phyloP scores from a whole-genome alignment of 805 yeast genomes.

The Cyberlindnera suaveolens region DNA sequence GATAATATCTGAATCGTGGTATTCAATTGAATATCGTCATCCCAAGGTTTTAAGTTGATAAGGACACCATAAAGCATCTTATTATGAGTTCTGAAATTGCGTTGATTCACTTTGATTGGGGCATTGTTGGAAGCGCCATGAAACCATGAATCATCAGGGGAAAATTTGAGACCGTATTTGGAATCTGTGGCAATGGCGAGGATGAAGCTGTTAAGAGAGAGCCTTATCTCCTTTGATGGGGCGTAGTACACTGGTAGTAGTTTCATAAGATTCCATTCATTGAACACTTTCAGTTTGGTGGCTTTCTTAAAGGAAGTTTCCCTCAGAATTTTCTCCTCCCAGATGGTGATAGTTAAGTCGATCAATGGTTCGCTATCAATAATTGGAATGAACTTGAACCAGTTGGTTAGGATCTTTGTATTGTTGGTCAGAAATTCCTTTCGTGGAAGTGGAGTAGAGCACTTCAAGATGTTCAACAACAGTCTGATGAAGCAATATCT shows the following conservation, averaged over 20 bases:
- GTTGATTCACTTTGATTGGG: conserved; percentile 40
- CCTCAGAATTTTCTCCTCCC: conserved; percentile 44
- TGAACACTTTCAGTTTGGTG: conserved; percentile 69
- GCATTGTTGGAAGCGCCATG: conserved; percentile 21
- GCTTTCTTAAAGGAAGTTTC: conserved; percentile 60
- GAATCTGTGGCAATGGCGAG: conserved; percentile 42
- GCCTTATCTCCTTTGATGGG: conserved; percentile 30
- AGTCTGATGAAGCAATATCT: conserved; percentile 57
- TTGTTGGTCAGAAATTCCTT: conserved; percentile 56
- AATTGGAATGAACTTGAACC: conserved; percentile 58
- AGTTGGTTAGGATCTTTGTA: conserved; percentile 52
- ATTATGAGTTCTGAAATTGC: conserved; percentile 56
- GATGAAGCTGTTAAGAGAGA: conserved; percentile 41
- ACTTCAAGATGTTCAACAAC: conserved; percentile 46
- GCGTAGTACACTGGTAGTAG: conserved; percentile 46
- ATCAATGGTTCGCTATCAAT: conserved; percentile 45
- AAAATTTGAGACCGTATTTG: conserved; percentile 38
- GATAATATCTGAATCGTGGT: conserved; percentile 45
- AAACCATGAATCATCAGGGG: conserved; percentile 49
- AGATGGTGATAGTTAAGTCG: conserved; percentile 34
- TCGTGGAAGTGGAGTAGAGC: conserved; percentile 49
- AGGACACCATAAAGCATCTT: conserved; percentile 58
- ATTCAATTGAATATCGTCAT: conserved; percentile 55
- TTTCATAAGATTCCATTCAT: conserved; percentile 65
- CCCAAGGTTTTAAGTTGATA: conserved; percentile 74